Conservation (phyloP, 352 stramenopile genomes). For the Phytophthora citrophthora region DNA sequence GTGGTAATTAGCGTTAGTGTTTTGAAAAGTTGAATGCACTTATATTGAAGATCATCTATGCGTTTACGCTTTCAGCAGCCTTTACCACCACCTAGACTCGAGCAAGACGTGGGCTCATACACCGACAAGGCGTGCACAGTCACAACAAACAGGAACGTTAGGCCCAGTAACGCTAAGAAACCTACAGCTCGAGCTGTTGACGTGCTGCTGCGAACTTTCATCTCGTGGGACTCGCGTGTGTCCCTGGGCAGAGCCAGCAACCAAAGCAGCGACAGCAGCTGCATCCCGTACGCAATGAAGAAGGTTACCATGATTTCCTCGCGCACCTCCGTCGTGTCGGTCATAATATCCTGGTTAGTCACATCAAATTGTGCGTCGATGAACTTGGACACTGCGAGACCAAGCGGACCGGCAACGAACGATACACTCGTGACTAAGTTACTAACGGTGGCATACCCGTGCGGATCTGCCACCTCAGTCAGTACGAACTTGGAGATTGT, state of each 20-base stretch:
- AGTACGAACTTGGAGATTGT: conserved; percentile 57
- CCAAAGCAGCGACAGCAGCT: conserved; percentile 53
- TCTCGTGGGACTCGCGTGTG: conserved; percentile 27
- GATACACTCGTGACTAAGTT: conserved; percentile 55
- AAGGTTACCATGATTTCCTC: conserved; percentile 54
- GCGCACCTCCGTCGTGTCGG: conserved; percentile 51
- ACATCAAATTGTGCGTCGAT: conserved; percentile 66
- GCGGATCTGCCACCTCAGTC: conserved; percentile 54
- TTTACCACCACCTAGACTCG: conserved; percentile 51
- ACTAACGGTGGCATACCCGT: conserved; percentile 28
- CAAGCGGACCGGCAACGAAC: conserved; percentile 50
- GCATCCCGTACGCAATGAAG: conserved; percentile 58
- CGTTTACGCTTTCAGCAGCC: conserved; percentile 38
- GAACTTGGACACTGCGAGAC: conserved; percentile 60
- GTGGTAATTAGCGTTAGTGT: conserved; percentile 32
- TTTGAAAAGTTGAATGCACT: conserved; percentile 35
- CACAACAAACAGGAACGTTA: conserved; percentile 33
- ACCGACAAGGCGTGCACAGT: conserved; percentile 64
- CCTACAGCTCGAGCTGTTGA: conserved; percentile 27
- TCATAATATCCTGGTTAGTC: conserved; percentile 40
- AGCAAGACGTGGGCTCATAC: conserved; percentile 52
- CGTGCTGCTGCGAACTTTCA: conserved; percentile 32
- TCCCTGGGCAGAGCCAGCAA: conserved; percentile 59
- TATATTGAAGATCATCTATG: conserved; percentile 31
- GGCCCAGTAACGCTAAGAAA: conserved; percentile 28